Evolutionary conservation across 2,329 filamentous ascomycete genomes (phyloP), one percentile per base, ranked within the genome.

Genomic region (Magnaporthiopsis poae): DNA sequence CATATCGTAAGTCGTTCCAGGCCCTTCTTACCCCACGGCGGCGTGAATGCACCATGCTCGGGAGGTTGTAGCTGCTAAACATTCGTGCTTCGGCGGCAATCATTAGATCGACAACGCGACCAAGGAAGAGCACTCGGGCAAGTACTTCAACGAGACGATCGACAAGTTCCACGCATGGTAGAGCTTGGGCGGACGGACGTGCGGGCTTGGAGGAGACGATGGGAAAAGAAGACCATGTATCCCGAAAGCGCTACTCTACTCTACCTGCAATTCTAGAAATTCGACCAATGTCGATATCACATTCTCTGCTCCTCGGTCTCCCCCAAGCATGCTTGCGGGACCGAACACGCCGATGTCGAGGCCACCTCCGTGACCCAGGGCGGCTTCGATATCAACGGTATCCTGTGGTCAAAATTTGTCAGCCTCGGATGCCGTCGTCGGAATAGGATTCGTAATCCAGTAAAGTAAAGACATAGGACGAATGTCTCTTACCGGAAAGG

Each of bases 401-500:
- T 71, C 70, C 71, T 72, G 60, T 56, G 2, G 18, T 21, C 33
- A 59, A 36, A 63, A 65, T 60, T 25, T 7, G 18, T 60, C 31
- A n/a, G 33, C 13, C 11, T 27, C 56, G 13, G n/a, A 27, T 5
- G 29, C 52, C 11, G 12, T n/a, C 11, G 11, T 31, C 35, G 35
- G 12, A 46, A 46, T 18, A 13, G 13, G 39, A 35, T 68, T 56
- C 27, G 8, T 36, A 31, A 63, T 36, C 1, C 1, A 11, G 31
- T 12, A 25, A 35, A 46, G 29, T 1, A 9, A 5, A 7, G 5
- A 11, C 1, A 15, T 3, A 3, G 2, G 7, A 12, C 3, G n/a
- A 15, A 5, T 12, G 72, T 36, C 35, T 36, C 75, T 69, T 69
- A 78, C 77, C 66, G 71, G 71, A 68, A 76, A 80, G 0, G 72